phyloP scores from a whole-genome alignment of 768 basidiomycete genomes.

The Hericium erinaceus region DNA sequence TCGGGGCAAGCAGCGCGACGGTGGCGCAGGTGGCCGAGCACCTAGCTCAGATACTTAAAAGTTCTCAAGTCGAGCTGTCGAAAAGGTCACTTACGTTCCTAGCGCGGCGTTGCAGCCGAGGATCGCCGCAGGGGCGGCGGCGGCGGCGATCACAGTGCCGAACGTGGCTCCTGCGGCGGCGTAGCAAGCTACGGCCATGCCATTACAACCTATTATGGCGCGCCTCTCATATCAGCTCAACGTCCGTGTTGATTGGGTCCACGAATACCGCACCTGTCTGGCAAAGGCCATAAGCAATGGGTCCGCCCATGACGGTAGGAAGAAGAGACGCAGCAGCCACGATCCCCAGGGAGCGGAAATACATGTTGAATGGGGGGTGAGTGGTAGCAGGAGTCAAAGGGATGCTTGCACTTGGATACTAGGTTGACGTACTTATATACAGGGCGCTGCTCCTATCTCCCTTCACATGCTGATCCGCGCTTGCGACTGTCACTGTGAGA shows the following conservation, averaged over 20 bases:
- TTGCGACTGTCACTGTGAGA: too few species aligned
- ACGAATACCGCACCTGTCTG: neutral
- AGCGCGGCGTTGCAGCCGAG: slow-evolving; percentile 34
- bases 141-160: slow-evolving; percentile 31
- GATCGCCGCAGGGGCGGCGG: slow-evolving; percentile 28
- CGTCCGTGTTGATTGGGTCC: too few species aligned
- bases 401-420: too few species aligned
- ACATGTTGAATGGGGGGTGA: neutral
- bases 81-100: slow-evolving; percentile 18
- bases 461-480: too few species aligned
- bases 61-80: neutral
- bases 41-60: neutral
- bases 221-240: too few species aligned
- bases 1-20: slow-evolving; percentile 6
- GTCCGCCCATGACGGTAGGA: neutral
- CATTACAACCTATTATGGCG: too few species aligned
- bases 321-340: neutral
- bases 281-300: neutral
- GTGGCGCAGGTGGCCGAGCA: neutral
- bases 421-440: too few species aligned
- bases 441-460: too few species aligned
- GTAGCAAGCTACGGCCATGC: slow-evolving; percentile 23
- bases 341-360: neutral
- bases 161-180: slow-evolving; percentile 33
- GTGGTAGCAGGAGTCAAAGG: neutral